phyloP scores from a whole-genome alignment of 345 rosid species.

The Gossypium stocksii region DNA sequence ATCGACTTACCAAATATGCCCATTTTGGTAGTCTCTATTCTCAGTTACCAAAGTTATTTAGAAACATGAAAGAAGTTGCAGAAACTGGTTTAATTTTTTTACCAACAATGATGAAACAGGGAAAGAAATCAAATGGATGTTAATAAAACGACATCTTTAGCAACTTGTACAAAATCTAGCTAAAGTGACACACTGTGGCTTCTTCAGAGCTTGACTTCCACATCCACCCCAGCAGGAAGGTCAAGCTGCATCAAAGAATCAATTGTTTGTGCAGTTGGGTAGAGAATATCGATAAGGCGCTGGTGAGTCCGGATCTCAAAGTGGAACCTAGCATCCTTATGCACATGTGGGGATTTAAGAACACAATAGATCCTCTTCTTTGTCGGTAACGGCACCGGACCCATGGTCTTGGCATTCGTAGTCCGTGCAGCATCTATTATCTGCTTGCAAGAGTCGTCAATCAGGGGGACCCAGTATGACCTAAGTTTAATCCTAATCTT shows the following conservation, averaged over 20 bases:
- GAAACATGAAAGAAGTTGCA: background rate
- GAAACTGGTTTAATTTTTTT: background rate
- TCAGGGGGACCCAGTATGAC: constrained; percentile 87
- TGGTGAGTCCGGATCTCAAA: constrained; percentile 95
- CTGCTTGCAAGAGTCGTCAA: constrained; percentile 97
- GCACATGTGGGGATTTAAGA: constrained; percentile 97
- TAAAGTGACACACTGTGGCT: background rate
- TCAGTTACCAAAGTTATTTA: background rate
- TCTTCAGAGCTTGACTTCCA: constrained; percentile 90
- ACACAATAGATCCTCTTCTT: constrained; percentile 89
- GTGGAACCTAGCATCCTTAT: constrained; percentile 97
- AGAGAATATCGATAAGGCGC: constrained; percentile 81
- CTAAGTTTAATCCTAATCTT: constrained; percentile 93
- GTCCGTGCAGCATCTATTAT: constrained; percentile 83
- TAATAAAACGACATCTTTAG: background rate
- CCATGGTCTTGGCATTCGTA: constrained; percentile 91
- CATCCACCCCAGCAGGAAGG: constrained; percentile 96
- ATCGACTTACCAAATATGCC: no score
- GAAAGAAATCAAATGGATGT: background rate
- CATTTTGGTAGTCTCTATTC: no score
- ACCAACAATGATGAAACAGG: background rate
- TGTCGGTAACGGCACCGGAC: constrained; percentile 92
- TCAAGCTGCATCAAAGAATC: constrained; percentile 98
- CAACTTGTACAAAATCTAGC: constrained; percentile 19
- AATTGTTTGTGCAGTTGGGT: constrained; percentile 94